Percentiles rank a stretch among this genome's conserved stretches.
Conservation (phyloP, 306 rosid species). For the Urtica urens region DNA sequence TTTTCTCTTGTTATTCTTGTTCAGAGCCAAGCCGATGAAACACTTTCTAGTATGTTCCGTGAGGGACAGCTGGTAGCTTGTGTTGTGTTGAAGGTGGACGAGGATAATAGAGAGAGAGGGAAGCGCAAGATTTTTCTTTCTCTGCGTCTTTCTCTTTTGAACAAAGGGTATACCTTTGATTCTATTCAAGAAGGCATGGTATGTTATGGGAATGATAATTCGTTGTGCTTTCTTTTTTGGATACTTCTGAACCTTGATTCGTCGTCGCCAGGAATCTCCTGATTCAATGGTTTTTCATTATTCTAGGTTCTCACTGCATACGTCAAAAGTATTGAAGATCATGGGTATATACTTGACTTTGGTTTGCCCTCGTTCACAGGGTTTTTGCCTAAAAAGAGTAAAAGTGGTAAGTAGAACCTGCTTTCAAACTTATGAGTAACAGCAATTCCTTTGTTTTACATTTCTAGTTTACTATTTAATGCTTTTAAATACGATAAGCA, state of each 20-base stretch:
- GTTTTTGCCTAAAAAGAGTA: conserved; percentile 51
- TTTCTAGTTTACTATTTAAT: background rate
- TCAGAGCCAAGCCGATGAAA: conserved; percentile 44
- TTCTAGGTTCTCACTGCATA: conserved; percentile 74
- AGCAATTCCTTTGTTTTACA: background rate
- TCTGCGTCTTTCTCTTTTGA: conserved; percentile 67
- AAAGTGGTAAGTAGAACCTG: conserved; percentile 28
- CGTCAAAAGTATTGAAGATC: conserved; percentile 89
- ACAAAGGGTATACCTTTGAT: conserved; percentile 63
- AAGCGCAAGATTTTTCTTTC: conserved; percentile 90
- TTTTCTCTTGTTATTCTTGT: too few species aligned
- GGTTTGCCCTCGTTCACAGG: conserved; percentile 73
- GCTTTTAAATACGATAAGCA: too few species aligned
- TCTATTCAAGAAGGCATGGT: conserved; percentile 91
- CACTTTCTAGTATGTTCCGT: conserved; percentile 47
- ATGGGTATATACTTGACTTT: conserved; percentile 95
- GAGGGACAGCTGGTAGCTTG: conserved; percentile 82
- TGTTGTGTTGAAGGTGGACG: conserved; percentile 56
- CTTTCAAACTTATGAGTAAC: background rate
- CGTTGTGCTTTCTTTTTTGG: too few species aligned
- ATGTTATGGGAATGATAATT: conserved; percentile 13
- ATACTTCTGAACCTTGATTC: background rate
- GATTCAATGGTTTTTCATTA: background rate
- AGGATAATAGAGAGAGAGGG: conserved; percentile 70
- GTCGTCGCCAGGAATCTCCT: background rate